Evolutionary conservation across 768 basidiomycete species (phyloP), one percentile per base, ranked within the genome.

Genomic region (Trametes punicea): DNA sequence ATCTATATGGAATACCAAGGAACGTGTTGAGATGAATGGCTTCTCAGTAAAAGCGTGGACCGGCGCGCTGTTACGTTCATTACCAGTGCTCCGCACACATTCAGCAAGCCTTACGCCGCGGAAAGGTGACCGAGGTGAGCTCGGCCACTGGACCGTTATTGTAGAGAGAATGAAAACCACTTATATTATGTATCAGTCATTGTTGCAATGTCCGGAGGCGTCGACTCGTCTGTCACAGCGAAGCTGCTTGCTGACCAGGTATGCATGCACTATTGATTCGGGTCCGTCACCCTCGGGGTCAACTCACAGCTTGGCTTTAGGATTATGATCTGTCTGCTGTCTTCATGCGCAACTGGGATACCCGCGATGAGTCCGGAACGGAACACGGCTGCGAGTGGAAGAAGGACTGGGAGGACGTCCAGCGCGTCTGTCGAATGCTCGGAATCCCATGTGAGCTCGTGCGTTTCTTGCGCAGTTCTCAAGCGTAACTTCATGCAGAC

Each of bases 301-400:
- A 27, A 33, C n/a, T 8, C 8, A 16, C 7, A 13, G 15, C 38
- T 26, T 21, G 2, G 18, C 25, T 21, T 8, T 57, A 93, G 88
- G 86, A 88, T 57, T 88, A 84, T 61, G 84, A 93, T 65, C 76
- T 96, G 2, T 88, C 88, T 36, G 92, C 92, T 4, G 80, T 97
- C 1, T 98, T 87, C 70, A 98, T 98, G 95, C 82, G 92, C 20
- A 98, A 98, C 57, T 98, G 95, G 95, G 90, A 93, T 63, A 88
- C 87, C 2, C 78, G 86, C 36, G 90, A 93, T 65, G 92, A 94
- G 71, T 82, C 77, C 23, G 87, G 82, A 16, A 80, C 84, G 0
- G 89, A 89, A 65, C 77, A 75, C n/a, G 88, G 90, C 3, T 98
- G 95, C 63, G 91, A 94, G 69, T 98, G 95, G 95, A 88, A 98